phyloP scores from a whole-genome alignment of 805 yeast species.

The Wickerhamomyces silvicola region DNA sequence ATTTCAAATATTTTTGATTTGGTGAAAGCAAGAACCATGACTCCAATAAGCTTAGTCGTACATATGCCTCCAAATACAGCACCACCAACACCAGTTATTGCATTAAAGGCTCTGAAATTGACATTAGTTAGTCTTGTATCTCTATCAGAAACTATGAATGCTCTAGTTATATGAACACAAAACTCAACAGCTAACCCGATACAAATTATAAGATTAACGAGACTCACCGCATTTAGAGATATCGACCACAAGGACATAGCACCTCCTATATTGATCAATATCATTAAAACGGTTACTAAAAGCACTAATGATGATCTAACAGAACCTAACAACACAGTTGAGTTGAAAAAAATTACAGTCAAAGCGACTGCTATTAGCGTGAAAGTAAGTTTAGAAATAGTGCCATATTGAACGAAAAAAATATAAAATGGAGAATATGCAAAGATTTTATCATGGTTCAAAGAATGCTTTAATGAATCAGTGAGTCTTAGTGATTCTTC shows the following conservation, averaged over 20 bases:
- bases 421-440: constrained; percentile 93
- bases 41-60: constrained; percentile 83
- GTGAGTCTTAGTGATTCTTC: constrained; percentile 64
- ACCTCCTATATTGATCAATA: constrained; percentile 72
- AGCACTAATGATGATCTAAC: constrained; percentile 51
- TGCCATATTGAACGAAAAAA: constrained; percentile 81
- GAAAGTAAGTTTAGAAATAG: constrained; percentile 56
- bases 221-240: constrained; percentile 78
- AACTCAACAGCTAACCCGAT: constrained; percentile 92
- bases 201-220: constrained; percentile 89
- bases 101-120: constrained; percentile 37
- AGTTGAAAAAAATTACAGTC: constrained; percentile 41
- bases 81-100: constrained; percentile 78
- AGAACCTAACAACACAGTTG: constrained; percentile 63
- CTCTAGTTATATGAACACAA: constrained; percentile 79
- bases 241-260: constrained; percentile 70
- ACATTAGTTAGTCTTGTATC: constrained; percentile 26
- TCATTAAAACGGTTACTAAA: constrained; percentile 51
- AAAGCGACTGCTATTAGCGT: constrained; percentile 48
- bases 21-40: constrained; percentile 79
- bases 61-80: constrained; percentile 90
- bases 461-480: constrained; percentile 38
- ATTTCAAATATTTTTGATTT: constrained; percentile 82
- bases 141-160: constrained; percentile 41
- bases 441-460: constrained; percentile 51